Evolutionary conservation across 2,329 filamentous ascomycete species (phyloP), one percentile per base, ranked within the genome.

Genomic region (Aureobasidium zeae): DNA sequence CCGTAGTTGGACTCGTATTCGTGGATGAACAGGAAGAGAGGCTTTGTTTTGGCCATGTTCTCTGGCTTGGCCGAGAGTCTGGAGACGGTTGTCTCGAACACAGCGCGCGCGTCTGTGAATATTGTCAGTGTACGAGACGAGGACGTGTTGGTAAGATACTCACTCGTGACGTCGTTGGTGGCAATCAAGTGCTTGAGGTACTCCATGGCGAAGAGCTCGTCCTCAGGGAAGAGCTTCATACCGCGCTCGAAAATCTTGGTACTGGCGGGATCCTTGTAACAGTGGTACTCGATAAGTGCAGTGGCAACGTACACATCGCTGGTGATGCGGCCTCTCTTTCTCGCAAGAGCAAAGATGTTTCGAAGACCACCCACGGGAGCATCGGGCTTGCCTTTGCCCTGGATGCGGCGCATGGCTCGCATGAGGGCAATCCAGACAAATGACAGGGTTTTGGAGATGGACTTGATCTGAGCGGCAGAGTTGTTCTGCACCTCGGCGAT

Each of bases 211-310:
- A 96, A 96, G 46, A 79, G 74, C 60, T 94, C 88, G 56, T 96
- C 89, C 36, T 93, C 86, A 0, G 89, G 89, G 58, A 96, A 98
- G 10, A 98, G 71, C 57, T 86, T 91, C 51, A 89, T 80, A 15
- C 91, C 91, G 33, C 89, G 83, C 60, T 98, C 91, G 53, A 96
- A 94, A 48, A 98, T 96, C 66, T 91, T 95, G 31, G 83, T 85
- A 1, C 88, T 89, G 0, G 91, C 86, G 0, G 81, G 77, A 55
- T 96, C 91, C 57, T 94, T 91, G 64, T 98, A 98, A 53, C 93
- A 93, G 54, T 94, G 81, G 59, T 91, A 89, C 62, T 98, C 91
- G 57, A 98, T 84, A 47, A 94, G 72, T 12, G 93, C 91, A 53
- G 86, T 86, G 1, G 87, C 87, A 43, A 95, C 84, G 58, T 98